Percentiles rank a stretch among this genome's conserved stretches.
phyloP scores from a whole-genome alignment of 768 basidiomycete species.

The Asterophora parasitica region DNA sequence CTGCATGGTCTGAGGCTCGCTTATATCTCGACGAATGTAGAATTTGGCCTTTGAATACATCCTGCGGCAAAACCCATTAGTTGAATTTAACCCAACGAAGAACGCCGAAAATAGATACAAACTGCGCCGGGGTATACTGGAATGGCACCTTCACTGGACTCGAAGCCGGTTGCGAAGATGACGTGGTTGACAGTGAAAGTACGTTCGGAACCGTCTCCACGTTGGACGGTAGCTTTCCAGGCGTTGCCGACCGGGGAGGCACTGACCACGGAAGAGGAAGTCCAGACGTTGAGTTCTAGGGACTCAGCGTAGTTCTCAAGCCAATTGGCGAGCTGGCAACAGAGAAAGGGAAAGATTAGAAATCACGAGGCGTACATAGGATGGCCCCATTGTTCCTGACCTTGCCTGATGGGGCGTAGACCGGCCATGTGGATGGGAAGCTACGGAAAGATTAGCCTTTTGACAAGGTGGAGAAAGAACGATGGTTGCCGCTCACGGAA shows the following conservation, averaged over 20 bases:
- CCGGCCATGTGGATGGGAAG: conserved; percentile 58
- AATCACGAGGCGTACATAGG: neutral
- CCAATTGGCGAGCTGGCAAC: conserved; percentile 54
- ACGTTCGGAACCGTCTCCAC: conserved; percentile 30
- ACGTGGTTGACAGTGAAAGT: conserved; percentile 43
- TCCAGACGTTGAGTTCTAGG: conserved; percentile 64
- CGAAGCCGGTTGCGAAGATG: conserved; percentile 51
- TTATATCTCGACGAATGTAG: conserved; percentile 57
- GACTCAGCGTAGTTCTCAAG: conserved; percentile 58
- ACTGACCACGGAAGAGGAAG: conserved; percentile 34
- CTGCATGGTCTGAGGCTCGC: conserved; percentile 47
- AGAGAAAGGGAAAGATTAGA: neutral
- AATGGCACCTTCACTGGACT: conserved; percentile 38
- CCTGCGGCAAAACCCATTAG: conserved; percentile 23
- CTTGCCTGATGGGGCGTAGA: conserved; percentile 52
- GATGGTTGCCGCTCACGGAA: conserved; percentile 39
- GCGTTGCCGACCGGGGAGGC: conserved; percentile 29
- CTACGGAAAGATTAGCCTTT: conserved; percentile 21
- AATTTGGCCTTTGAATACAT: conserved; percentile 57
- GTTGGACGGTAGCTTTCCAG: conserved; percentile 40
- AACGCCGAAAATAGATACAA: neutral
- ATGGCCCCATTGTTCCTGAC: no score
- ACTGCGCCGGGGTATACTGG: conserved; percentile 47
- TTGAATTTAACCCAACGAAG: no score
- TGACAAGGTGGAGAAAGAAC: neutral